A percentile compares a stretch with the other conserved stretches of the same genome.
Conservation (phyloP, 768 basidiomycete genomes). For the Rickenella mellea region DNA sequence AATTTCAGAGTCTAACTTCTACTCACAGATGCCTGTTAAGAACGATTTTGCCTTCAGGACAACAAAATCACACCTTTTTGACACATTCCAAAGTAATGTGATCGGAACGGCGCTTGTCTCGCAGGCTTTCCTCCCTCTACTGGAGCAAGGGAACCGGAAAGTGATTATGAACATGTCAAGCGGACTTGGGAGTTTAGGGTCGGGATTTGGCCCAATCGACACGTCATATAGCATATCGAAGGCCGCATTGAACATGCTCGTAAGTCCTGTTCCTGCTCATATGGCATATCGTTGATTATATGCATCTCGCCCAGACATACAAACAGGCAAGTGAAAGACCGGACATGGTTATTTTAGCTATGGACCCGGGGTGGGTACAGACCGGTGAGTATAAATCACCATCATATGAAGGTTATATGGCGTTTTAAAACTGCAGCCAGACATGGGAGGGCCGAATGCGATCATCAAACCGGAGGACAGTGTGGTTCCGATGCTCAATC, state of each 20-base stretch:
- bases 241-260: constrained; percentile 31
- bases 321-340: constrained; percentile 26
- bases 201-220: constrained; percentile 16
- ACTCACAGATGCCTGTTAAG: no score
- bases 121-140: constrained; percentile 23
- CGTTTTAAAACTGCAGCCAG: constrained; percentile 9
- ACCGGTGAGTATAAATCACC: constrained; percentile 16
- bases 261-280: constrained; percentile 9
- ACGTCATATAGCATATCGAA: constrained; percentile 28
- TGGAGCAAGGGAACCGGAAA: constrained; percentile 22
- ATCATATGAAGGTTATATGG: not conserved
- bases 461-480: constrained; percentile 21
- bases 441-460: constrained; percentile 25
- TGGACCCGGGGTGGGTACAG: constrained; percentile 32
- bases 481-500: constrained; percentile 18
- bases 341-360: constrained; percentile 20
- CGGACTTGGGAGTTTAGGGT: constrained; percentile 23
- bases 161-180: constrained; percentile 25
- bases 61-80: no score
- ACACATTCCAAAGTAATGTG: constrained; percentile 21
- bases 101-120: constrained; percentile 25
- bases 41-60: not conserved
- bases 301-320: constrained; percentile 21
- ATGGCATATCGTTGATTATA: constrained; percentile 10
- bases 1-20: no score